A percentile compares a stretch with the other conserved stretches of the same genome.
phyloP scores from a whole-genome alignment of 192 early-diverging fungal species.

The Glomus cerebriforme region DNA sequence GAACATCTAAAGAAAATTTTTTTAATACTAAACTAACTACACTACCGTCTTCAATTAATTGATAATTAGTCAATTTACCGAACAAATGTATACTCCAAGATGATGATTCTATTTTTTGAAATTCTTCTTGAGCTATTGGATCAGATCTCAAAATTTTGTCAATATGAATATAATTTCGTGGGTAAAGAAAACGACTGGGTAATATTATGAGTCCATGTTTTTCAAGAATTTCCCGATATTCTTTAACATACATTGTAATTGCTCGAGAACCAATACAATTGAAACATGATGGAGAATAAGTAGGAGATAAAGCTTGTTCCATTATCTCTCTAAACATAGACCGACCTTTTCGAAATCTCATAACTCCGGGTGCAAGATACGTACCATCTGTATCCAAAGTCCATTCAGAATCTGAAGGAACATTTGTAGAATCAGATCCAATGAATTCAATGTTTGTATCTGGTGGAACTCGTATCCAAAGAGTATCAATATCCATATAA shows the following conservation, averaged over 20 bases:
- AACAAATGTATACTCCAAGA: conserved; percentile 57
- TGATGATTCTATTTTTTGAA: conserved; percentile 39
- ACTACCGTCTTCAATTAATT: conserved; percentile 49
- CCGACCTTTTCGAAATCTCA: conserved; percentile 59
- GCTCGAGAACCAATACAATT: conserved; percentile 61
- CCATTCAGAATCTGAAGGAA: conserved; percentile 48
- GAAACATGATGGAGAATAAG: conserved; percentile 56
- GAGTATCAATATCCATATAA: conserved; percentile 67
- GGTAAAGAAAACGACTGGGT: conserved; percentile 50
- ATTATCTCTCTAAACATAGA: conserved; percentile 57
- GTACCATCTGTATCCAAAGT: conserved; percentile 53
- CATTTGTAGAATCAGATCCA: conserved; percentile 55
- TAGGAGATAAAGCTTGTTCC: conserved; percentile 49
- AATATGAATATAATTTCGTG: conserved; percentile 53
- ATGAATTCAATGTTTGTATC: conserved; percentile 56
- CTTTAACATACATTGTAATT: conserved; percentile 56
- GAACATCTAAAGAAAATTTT: conserved; percentile 52
- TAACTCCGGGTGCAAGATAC: conserved; percentile 58
- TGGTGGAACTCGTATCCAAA: conserved; percentile 57
- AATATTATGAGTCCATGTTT: conserved; percentile 48
- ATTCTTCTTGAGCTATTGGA: conserved; percentile 42
- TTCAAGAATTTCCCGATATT: conserved; percentile 45
- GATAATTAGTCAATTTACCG: conserved; percentile 58
- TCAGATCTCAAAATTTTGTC: conserved; percentile 39
- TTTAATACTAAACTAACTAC: conserved; percentile 50